Conservation (phyloP, 306 rosid species). For the Dryas octopetala region DNA sequence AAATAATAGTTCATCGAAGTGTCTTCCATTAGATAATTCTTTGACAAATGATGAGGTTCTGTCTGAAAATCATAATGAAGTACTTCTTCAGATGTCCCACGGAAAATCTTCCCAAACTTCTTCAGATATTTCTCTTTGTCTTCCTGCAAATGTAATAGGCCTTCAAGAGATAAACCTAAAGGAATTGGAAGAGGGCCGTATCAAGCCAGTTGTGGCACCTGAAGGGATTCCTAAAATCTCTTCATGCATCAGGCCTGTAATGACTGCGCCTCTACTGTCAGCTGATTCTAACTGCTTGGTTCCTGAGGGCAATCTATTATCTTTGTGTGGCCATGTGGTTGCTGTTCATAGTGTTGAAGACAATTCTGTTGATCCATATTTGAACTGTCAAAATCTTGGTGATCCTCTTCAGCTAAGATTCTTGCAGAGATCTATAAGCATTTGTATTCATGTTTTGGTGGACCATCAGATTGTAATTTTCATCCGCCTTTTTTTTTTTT, state of each 20-base stretch:
- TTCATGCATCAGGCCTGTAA: slow-evolving; percentile 21
- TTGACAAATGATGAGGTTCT: slow-evolving; percentile 28
- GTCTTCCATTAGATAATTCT: slow-evolving; percentile 34
- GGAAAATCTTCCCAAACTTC: slow-evolving; percentile 29
- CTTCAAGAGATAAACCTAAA: slow-evolving; percentile 34
- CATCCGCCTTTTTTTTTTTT: slow-evolving; percentile 13
- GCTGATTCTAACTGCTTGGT: slow-evolving; percentile 43
- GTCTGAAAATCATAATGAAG: slow-evolving; percentile 36
- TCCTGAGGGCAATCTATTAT: slow-evolving; percentile 71
- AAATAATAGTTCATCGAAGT: slow-evolving; percentile 26
- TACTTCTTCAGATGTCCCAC: slow-evolving; percentile 26
- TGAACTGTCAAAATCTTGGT: slow-evolving; percentile 32
- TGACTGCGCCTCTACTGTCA: slow-evolving; percentile 20
- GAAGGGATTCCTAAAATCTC: slow-evolving; percentile 32
- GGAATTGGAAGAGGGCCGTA: slow-evolving; percentile 32
- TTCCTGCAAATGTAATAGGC: slow-evolving; percentile 45
- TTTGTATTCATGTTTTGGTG: slow-evolving; percentile 73
- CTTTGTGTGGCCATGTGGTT: slow-evolving; percentile 60
- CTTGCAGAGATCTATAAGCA: slow-evolving; percentile 35
- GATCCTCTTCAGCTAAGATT: slow-evolving; percentile 42
- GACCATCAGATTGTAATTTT: slow-evolving; percentile 51
- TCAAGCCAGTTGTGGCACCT: slow-evolving; percentile 36
- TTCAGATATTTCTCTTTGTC: slow-evolving; percentile 67
- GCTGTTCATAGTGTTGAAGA: slow-evolving; percentile 45
- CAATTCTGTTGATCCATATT: slow-evolving; percentile 37